Evolutionary conservation across 352 stramenopile species (phyloP).

Genomic region (Pythium folliculosum): DNA sequence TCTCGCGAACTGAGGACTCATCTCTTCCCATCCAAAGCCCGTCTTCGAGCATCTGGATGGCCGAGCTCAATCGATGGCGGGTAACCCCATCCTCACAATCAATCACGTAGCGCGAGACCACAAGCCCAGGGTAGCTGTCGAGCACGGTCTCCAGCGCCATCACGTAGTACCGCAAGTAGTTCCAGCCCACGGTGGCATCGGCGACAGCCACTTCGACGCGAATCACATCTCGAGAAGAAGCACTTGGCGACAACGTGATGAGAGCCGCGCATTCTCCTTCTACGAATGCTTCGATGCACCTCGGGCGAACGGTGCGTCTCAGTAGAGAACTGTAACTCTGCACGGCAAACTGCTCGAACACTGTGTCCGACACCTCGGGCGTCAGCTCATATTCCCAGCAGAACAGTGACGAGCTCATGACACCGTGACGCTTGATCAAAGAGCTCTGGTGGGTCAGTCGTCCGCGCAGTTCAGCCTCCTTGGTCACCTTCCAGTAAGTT

Average conservation of each 20-base stretch:
- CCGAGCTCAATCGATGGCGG: constrained; percentile 10
- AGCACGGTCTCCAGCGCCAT: constrained; percentile 27
- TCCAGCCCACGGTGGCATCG: not conserved
- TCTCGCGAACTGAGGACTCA: not conserved
- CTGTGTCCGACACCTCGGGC: constrained; percentile 20
- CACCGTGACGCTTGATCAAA: constrained; percentile 8
- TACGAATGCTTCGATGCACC: constrained; percentile 24
- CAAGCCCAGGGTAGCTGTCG: constrained; percentile 16
- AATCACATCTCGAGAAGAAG: constrained; percentile 9
- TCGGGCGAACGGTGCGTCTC: constrained; percentile 1
- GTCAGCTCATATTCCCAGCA: constrained; percentile 30
- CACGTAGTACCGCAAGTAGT: constrained; percentile 18
- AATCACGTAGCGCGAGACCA: constrained; percentile 17
- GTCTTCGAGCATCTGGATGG: constrained; percentile 5
- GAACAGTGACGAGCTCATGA: not conserved
- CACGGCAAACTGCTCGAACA: constrained; percentile 31
- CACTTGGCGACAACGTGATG: constrained; percentile 4
- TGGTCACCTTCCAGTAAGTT: constrained; percentile 22
- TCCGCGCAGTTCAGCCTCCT: not conserved
- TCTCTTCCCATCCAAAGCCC: constrained; percentile 3
- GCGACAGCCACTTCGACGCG: constrained; percentile 2
- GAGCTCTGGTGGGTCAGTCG: not conserved
- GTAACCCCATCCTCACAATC: not conserved
- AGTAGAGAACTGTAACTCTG: constrained; percentile 22
- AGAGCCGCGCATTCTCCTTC: constrained; percentile 10